phyloP scores from a whole-genome alignment of 2,329 filamentous ascomycete genomes.

The Cladosporium colombiae region DNA sequence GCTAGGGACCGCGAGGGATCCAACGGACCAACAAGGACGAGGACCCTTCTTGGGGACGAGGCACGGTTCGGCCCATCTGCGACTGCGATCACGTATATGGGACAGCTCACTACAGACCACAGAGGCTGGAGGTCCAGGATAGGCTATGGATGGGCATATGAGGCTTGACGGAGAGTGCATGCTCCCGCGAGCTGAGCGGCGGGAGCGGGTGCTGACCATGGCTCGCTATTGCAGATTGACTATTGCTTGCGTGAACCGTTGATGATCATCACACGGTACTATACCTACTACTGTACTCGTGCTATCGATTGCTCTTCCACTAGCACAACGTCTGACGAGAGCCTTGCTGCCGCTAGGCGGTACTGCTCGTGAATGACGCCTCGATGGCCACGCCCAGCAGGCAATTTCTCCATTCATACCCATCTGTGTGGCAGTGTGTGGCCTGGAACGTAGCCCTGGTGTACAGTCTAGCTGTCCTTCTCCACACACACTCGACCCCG shows the following conservation, averaged over 20 bases:
- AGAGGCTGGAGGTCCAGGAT: background rate
- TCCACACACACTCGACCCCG: background rate
- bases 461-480: background rate
- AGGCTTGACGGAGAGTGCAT: background rate
- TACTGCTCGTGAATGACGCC: background rate
- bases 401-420: background rate
- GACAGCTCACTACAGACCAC: background rate
- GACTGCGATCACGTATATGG: background rate
- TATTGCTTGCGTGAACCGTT: constrained; percentile 1
- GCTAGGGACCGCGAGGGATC: background rate
- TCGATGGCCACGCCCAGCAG: background rate
- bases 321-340: constrained; percentile 5
- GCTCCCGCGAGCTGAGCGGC: background rate
- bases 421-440: background rate
- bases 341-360: background rate
- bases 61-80: background rate
- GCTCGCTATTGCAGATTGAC: background rate
- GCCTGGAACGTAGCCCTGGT: background rate
- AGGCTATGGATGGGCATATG: background rate
- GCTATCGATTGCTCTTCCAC: background rate
- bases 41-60: background rate
- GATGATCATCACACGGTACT: background rate
- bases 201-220: background rate
- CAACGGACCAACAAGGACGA: background rate
- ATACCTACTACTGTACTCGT: background rate